Conservation (phyloP, 441 rosid species). For the Adansonia madagascariensis region DNA sequence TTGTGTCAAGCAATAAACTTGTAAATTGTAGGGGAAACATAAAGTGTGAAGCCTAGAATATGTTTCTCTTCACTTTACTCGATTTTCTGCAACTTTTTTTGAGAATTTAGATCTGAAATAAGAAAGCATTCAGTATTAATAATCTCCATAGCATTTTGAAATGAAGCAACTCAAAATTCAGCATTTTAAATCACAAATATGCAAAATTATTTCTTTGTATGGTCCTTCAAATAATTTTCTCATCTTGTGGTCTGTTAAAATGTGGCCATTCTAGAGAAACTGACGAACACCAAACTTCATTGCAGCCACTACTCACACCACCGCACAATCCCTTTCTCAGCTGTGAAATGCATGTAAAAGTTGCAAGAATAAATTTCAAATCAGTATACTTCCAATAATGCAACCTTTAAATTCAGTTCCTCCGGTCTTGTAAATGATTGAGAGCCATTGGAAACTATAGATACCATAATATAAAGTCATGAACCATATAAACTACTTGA, state of each 20-base stretch:
- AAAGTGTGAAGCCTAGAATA: background rate
- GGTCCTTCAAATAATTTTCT: background rate
- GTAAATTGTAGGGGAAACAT: conserved; percentile 1
- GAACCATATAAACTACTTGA: background rate
- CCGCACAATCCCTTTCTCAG: background rate
- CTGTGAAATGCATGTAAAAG: background rate
- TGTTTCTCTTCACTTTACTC: background rate
- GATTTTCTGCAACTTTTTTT: background rate
- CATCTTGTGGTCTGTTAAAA: background rate
- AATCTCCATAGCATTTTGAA: background rate
- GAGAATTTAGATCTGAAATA: background rate
- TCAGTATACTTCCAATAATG: background rate
- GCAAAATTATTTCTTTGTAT: background rate
- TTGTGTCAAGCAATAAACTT: background rate
- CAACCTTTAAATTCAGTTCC: background rate
- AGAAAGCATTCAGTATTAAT: background rate
- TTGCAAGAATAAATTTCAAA: background rate
- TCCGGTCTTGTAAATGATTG: background rate
- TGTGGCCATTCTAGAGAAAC: background rate
- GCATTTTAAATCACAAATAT: background rate
- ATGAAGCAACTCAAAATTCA: conserved; percentile 12
- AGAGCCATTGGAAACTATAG: background rate
- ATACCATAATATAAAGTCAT: background rate
- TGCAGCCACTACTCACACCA: background rate
- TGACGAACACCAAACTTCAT: background rate